phyloP scores from a whole-genome alignment of 306 rosid genomes.

The Begonia loranthoides region DNA sequence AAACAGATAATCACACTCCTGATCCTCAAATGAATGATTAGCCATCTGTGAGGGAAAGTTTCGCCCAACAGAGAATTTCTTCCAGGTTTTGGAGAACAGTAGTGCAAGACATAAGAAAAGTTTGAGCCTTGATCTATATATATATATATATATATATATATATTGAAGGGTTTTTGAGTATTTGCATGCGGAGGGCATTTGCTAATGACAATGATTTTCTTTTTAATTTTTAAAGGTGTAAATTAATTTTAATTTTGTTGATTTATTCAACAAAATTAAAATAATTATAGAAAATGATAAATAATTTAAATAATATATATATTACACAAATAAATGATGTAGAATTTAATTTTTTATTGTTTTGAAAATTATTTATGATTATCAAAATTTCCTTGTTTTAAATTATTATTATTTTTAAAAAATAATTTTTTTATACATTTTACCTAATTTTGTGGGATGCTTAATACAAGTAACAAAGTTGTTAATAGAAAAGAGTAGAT shows the following conservation, averaged over 20 bases:
- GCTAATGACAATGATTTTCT: slow-evolving; percentile 28
- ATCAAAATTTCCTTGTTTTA: neutral
- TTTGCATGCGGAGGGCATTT: slow-evolving; percentile 30
- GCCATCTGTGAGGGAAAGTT: neutral
- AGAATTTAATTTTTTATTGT: too few relatives aligned
- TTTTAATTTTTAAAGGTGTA: neutral
- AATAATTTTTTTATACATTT: neutral
- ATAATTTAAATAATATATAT: too few relatives aligned
- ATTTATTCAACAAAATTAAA: too few relatives aligned
- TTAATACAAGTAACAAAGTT: neutral
- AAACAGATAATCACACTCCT: slow-evolving; percentile 74
- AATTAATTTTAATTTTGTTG: neutral
- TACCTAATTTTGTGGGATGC: neutral
- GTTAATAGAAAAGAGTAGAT: neutral
- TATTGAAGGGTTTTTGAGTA: slow-evolving; percentile 25
- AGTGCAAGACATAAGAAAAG: neutral
- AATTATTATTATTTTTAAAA: neutral
- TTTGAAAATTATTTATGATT: too few relatives aligned
- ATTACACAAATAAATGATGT: too few relatives aligned
- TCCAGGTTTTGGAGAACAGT: neutral
- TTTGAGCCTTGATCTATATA: neutral
- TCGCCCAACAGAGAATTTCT: slow-evolving; percentile 32
- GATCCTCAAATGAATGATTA: slow-evolving; percentile 37
- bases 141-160: neutral
- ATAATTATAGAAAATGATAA: too few relatives aligned